A percentile compares a stretch with the other conserved stretches of the same genome.
phyloP scores from a whole-genome alignment of 2,329 filamentous ascomycete genomes.

The Canariomyces notabilis region DNA sequence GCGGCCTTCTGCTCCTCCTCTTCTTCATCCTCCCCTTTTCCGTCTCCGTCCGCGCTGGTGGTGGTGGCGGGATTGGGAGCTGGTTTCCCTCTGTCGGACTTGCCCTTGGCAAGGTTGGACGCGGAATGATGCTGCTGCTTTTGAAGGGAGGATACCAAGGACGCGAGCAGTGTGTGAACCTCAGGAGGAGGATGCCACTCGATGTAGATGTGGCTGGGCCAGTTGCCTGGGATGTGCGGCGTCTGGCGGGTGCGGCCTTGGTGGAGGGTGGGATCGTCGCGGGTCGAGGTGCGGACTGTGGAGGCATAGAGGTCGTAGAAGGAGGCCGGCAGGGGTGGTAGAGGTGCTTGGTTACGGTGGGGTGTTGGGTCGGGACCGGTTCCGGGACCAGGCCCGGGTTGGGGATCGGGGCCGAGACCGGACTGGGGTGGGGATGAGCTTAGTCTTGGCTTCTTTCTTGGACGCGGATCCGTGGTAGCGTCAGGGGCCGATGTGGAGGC shows the following conservation, averaged over 20 bases:
- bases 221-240: constrained; percentile 83
- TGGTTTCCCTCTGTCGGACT: too few relatives aligned
- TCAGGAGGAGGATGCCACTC: constrained; percentile 64
- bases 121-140: constrained; percentile 23
- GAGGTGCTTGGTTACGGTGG: constrained; percentile 13
- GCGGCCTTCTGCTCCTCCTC: not conserved
- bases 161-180: constrained; percentile 44
- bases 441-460: constrained; percentile 12
- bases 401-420: not conserved
- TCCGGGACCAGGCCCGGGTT: not conserved
- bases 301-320: constrained; percentile 91
- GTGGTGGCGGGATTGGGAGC: not conserved
- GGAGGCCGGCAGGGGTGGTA: constrained; percentile 70
- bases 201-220: constrained; percentile 88
- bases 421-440: constrained; percentile 2
- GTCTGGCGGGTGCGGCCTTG: constrained; percentile 75
- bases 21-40: too few relatives aligned
- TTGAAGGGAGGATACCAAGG: constrained; percentile 37
- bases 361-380: constrained; percentile 10
- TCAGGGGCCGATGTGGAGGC: not conserved
- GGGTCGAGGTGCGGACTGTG: constrained; percentile 68
- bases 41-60: not conserved
- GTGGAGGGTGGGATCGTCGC: constrained; percentile 80
- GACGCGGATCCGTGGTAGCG: constrained; percentile 4
- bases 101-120: too few relatives aligned